A percentile compares a stretch with the other conserved stretches of the same genome.
Conservation (phyloP, 2,329 filamentous ascomycete species). For the Ustilaginoidea virens region DNA sequence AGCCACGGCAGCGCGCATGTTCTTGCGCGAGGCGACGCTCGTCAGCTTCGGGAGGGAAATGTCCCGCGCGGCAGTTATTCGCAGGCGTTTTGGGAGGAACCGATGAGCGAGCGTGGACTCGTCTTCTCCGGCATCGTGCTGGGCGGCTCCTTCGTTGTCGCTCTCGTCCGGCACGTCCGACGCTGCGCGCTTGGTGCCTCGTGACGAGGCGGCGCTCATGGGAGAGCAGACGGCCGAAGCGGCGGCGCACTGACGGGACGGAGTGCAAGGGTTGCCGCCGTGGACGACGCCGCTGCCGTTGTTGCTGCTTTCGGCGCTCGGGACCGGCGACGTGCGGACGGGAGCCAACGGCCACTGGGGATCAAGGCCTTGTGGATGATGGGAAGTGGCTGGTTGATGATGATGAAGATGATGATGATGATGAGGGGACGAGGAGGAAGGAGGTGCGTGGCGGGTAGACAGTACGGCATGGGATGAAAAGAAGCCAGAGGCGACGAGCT, state of each 20-base stretch:
- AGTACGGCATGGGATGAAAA: constrained; percentile 42
- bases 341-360: constrained; percentile 14
- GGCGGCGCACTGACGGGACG: no score
- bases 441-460: constrained; percentile 25
- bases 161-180: constrained; percentile 16
- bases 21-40: constrained; percentile 11
- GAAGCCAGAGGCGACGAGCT: constrained; percentile 41
- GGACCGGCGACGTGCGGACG: constrained; percentile 6
- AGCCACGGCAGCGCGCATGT: constrained; percentile 2
- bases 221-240: constrained; percentile 19
- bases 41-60: constrained; percentile 21
- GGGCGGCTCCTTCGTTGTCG: constrained; percentile 6
- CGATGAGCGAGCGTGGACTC: constrained; percentile 9
- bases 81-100: constrained; percentile 26
- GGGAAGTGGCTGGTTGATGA: no score
- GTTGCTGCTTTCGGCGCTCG: constrained; percentile 1
- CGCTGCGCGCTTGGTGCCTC: constrained; percentile 35
- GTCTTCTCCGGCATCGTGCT: constrained; percentile 7
- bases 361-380: constrained; percentile 7
- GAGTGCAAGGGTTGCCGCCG: neutral
- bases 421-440: constrained; percentile 7
- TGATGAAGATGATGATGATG: no score
- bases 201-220: constrained; percentile 18
- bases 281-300: no score
- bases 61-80: constrained; percentile 32